A percentile compares a stretch with the other conserved stretches of the same genome.
Evolutionary conservation across 345 rosid species (phyloP).

Genomic region (Eutrema japonicum): DNA sequence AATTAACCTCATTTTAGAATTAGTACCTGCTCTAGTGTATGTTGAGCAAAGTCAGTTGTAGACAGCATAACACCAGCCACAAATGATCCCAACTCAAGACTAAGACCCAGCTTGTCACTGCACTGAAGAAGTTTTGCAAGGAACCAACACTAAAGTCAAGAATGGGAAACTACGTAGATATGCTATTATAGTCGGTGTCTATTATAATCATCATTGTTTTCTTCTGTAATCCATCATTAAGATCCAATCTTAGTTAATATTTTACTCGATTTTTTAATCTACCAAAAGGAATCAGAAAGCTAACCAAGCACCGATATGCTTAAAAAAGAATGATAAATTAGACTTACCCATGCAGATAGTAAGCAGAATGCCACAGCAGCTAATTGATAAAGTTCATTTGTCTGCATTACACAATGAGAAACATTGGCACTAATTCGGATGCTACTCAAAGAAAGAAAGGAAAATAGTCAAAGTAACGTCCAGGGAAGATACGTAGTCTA

Average conservation of each 20-base stretch:
- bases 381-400: slow-evolving; percentile 98
- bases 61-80: slow-evolving; percentile 99
- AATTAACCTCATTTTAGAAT: not conserved
- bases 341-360: slow-evolving; percentile 97
- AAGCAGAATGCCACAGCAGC: slow-evolving; percentile 99
- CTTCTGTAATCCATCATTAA: not conserved
- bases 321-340: slow-evolving; percentile 21
- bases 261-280: not conserved
- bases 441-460: slow-evolving; percentile 11
- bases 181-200: slow-evolving; percentile 12
- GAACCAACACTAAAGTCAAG: slow-evolving; percentile 32
- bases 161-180: slow-evolving; percentile 6
- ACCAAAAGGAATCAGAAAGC: slow-evolving; percentile 2
- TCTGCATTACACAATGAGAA: slow-evolving; percentile 56
- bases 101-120: slow-evolving; percentile 99
- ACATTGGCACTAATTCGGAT: slow-evolving; percentile 13
- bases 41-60: slow-evolving; percentile 91
- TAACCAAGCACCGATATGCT: not conserved
- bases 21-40: slow-evolving; percentile 93
- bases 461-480: slow-evolving; percentile 22
- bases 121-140: slow-evolving; percentile 70
- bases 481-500: not conserved
- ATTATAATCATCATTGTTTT: slow-evolving; percentile 5
- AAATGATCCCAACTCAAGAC: slow-evolving; percentile 99
- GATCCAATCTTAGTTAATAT: not conserved